Evolutionary conservation across 2,329 filamentous ascomycete genomes (phyloP), one percentile per base, ranked within the genome.

Genomic region (Calycina herbarum): DNA sequence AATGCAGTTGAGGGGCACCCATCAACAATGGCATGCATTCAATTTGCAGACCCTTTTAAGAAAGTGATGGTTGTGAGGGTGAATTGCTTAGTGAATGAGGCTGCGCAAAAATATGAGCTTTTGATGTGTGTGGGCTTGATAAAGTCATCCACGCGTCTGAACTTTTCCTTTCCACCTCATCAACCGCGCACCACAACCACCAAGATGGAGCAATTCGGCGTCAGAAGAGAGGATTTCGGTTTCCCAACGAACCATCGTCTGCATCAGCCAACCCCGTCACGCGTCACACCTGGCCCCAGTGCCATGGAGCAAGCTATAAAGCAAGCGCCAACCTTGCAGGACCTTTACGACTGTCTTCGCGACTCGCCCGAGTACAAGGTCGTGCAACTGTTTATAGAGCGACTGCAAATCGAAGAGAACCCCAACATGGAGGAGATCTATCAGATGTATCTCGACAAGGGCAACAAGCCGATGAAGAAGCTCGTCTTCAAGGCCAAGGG

Each of bases 401-500:
- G 29, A 24, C 24, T 54, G 17, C 35, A 42, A 31, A 27, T 15
- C 10, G n/a, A 57, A 11, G 27, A 31, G 15, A 35, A 56, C 17
- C 42, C 48, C 7, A 27, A 57, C 24, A 17, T 62, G 45, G 40
- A 56, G 35, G 31, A 62, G 29, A 42, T 62, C 3, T 62, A 62
- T 42, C 29, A 54, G n/a, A 11, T 5, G 15, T 57, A 35, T n/a
- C 45, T 62, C 29, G 5, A 62, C 20, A 20, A 38, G 11, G 60
- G 60, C 3, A 29, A 48, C 27, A 20, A n/a, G 24, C 60, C 45
- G 15, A 62, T 62, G 60, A 57, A 62, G 60, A 45, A 62, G 45
- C 29, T 62, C 17, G 48, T 56, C 5, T 62, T 62, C 31, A 38
- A 40, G 31, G 45, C 24, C 20, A 62, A 57, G 33, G 61, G 33